Conservation (phyloP, 2,329 filamentous ascomycete species). For the Colletotrichum camelliae region DNA sequence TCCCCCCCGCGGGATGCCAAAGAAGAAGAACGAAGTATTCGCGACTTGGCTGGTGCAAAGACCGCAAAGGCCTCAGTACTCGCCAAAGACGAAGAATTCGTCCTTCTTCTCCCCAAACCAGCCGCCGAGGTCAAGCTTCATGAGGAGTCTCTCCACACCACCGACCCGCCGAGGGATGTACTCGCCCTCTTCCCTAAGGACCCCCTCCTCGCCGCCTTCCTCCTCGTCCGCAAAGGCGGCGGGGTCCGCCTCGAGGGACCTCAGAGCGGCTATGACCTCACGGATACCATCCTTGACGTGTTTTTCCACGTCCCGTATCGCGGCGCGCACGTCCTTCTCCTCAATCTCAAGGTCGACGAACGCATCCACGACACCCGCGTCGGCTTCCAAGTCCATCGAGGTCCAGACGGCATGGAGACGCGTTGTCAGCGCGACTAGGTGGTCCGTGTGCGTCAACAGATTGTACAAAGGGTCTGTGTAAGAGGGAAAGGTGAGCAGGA, state of each 20-base stretch:
- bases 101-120: constrained; percentile 51
- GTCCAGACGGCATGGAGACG: constrained; percentile 80
- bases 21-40: background rate
- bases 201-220: constrained; percentile 29
- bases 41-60: background rate
- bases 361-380: constrained; percentile 81
- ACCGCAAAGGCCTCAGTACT: background rate
- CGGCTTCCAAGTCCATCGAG: constrained; percentile 79
- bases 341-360: constrained; percentile 75
- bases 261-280: constrained; percentile 64
- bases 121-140: constrained; percentile 82
- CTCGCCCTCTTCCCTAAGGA: constrained; percentile 46
- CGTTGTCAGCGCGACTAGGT: constrained; percentile 77
- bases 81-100: constrained; percentile 8
- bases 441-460: constrained; percentile 78
- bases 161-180: constrained; percentile 78
- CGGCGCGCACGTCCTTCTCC: constrained; percentile 69
- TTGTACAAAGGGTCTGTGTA: constrained; percentile 72
- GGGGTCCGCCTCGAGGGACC: constrained; percentile 49
- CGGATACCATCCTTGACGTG: constrained; percentile 72
- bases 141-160: constrained; percentile 82
- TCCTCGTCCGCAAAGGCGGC: constrained; percentile 51
- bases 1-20: background rate
- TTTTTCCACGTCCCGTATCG: constrained; percentile 68
- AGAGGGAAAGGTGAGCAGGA: constrained; percentile 67